Evolutionary conservation across 2,329 filamentous ascomycete genomes (phyloP), one percentile per base, ranked within the genome.

Genomic region (Claviceps pazoutovae): DNA sequence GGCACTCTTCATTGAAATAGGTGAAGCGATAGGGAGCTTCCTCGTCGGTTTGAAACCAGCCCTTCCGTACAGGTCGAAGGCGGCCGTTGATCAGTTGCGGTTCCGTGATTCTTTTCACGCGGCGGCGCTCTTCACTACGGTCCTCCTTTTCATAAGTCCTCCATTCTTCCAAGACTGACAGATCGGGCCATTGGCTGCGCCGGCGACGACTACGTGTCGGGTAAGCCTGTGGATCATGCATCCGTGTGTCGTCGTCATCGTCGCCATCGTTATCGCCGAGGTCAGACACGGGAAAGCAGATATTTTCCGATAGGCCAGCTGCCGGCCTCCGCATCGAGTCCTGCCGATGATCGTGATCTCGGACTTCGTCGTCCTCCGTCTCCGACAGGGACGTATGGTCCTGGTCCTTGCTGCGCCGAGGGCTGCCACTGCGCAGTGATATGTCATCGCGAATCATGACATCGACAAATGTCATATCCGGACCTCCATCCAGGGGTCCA

Each of bases 1-100:
- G 85, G 52, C 97, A 88, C 56, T 95, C 88, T 64, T 97, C 93
- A 66, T 97, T 97, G 75, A 98, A 98, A 67, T 98, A 98, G 0
- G 93, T 97, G 66, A 96, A 98, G 26, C 93, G 80, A 65, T 94
- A 97, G 0, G 93, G 93, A 0, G 84, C 82, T 57, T 96, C 91
- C 55, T 95, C 90, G 56, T 93, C 87, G 50, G 87, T 82, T 41
- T 85, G 80, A 64, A 88, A 91, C 91, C 91, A 98, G 14, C 79
- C 79, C 58, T 78, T 79, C 56, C 86, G 82, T 41, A 87, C 81
- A 13, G 90, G 89, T 5, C 93, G 82, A 45, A 98, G 71, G 51
- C 93, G 80, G 0, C 93, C 93, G 54, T 91, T 91, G 54, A 98
- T 84, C 58, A 97, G 80, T 61, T 96, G 83, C 9, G 93, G 93